These are phyloP conservation scores for Salix arbutifolia DNA, from an alignment of 345 rosid species.

Conservation along the genomic window DNA sequence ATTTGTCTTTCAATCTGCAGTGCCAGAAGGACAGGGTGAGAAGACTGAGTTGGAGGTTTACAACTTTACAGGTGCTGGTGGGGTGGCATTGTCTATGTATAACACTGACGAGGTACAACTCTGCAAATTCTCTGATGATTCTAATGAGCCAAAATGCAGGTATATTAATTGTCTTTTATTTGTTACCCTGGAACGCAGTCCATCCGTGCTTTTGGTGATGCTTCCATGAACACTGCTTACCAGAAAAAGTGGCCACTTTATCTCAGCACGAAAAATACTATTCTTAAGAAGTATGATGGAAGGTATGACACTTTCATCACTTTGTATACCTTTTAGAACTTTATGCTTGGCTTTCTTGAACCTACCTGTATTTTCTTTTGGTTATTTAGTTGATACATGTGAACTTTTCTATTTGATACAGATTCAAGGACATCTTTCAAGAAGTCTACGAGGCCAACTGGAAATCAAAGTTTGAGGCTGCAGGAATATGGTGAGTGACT, in stretches of 20 bases:
- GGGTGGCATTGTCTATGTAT: conserved; percentile 89
- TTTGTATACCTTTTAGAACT: not conserved
- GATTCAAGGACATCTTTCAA: conserved; percentile 97
- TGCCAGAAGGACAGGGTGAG: conserved; percentile 72
- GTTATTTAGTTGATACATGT: not conserved
- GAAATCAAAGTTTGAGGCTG: conserved; percentile 92
- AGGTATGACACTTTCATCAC: conserved; percentile 44
- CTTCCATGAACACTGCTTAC: conserved; percentile 89
- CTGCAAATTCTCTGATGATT: not conserved
- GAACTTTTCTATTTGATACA: conserved; percentile 27
- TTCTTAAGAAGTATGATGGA: conserved; percentile 98
- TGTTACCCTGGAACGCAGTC: conserved; percentile 50
- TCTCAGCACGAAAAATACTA: conserved; percentile 96
- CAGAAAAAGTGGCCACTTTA: conserved; percentile 98
- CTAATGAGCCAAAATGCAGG: not conserved
- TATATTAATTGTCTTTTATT: conserved; percentile 5
- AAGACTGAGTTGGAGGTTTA: conserved; percentile 75
- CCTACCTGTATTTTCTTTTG: not conserved
- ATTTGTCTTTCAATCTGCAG: conserved; percentile 28
- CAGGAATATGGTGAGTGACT: conserved; percentile 76
- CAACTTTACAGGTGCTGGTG: conserved; percentile 85
- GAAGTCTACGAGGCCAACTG: conserved; percentile 91
- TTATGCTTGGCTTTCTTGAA: not conserved
- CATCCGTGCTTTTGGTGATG: conserved; percentile 82
- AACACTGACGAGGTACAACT: conserved; percentile 88